Evolutionary conservation across 2,329 filamentous ascomycete species (phyloP).

Genomic region (Calcarisporium arbuscula): DNA sequence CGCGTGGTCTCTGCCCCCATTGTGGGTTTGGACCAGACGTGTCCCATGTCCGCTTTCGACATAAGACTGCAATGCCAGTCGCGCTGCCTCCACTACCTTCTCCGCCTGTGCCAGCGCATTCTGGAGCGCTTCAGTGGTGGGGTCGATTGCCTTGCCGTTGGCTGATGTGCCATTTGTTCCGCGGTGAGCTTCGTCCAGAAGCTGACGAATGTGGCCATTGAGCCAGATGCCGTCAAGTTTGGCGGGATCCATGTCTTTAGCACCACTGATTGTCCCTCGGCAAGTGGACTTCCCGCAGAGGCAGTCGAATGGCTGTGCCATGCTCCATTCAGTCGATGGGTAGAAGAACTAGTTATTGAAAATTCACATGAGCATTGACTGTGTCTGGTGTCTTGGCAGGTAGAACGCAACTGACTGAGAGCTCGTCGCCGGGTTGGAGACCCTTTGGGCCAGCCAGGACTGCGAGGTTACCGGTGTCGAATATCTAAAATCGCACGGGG

Average conservation of each 20-base stretch:
- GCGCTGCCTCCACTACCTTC: conserved; percentile 39
- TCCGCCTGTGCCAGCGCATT: conserved; percentile 40
- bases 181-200: conserved; percentile 38
- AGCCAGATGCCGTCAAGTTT: conserved; percentile 55
- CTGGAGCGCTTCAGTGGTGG: conserved; percentile 34
- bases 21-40: too few relatives aligned
- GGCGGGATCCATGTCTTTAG: conserved; percentile 48
- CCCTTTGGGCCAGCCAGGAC: conserved; percentile 53
- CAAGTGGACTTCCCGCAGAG: conserved; percentile 52
- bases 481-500: conserved; percentile 36
- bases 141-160: conserved; percentile 21
- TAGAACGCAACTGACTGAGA: conserved; percentile 37
- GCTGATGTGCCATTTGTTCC: conserved; percentile 8
- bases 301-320: conserved; percentile 67
- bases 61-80: conserved; percentile 36
- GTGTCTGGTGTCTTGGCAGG: not conserved
- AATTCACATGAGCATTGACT: too few relatives aligned
- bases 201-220: conserved; percentile 53
- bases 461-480: conserved; percentile 51
- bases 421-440: conserved; percentile 48
- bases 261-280: conserved; percentile 56
- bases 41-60: conserved; percentile 13
- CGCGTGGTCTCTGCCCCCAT: conserved; percentile 13
- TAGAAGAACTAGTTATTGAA: conserved; percentile 75
- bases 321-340: conserved; percentile 67